Conservation (phyloP, 2,329 filamentous ascomycete genomes). For the Epichloe coenophiala region DNA sequence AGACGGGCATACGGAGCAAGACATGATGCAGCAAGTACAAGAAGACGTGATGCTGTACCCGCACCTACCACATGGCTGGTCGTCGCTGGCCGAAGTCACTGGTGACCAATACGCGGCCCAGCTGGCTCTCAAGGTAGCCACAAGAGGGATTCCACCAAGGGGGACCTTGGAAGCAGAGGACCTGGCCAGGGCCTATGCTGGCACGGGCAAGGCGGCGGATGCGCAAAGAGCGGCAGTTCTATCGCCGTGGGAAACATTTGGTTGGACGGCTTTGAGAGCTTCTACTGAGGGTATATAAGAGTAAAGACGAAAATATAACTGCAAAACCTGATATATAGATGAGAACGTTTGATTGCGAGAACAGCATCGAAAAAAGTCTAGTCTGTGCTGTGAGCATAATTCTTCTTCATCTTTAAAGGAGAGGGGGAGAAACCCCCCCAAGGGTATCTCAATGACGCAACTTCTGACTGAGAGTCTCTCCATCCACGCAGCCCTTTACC, state of each 20-base stretch:
- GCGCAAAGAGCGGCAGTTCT: slow-evolving; percentile 65
- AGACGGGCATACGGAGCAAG: slow-evolving; percentile 32
- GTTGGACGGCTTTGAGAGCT: slow-evolving; percentile 46
- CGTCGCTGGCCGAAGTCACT: slow-evolving; percentile 50
- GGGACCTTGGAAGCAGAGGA: slow-evolving; percentile 56
- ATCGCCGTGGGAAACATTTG: slow-evolving; percentile 61
- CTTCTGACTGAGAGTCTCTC: slow-evolving; percentile 2
- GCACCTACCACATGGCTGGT: slow-evolving; percentile 68
- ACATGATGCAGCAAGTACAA: slow-evolving; percentile 51
- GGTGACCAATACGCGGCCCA: slow-evolving; percentile 45
- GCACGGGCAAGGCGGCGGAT: slow-evolving; percentile 57
- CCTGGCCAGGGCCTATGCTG: slow-evolving; percentile 59
- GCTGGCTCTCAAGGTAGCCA: slow-evolving; percentile 72
- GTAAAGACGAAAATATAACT: slow-evolving; percentile 7
- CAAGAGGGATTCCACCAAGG: slow-evolving; percentile 57
- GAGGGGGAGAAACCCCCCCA: too few relatives aligned
- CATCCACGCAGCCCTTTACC: not conserved
- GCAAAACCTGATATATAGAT: not conserved
- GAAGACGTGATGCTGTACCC: slow-evolving; percentile 72
- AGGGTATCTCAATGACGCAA: not conserved
- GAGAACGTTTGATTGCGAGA: not conserved
- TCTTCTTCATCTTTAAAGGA: too few relatives aligned
- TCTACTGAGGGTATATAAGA: slow-evolving; percentile 13
- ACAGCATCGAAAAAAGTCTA: too few relatives aligned
- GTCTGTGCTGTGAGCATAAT: too few relatives aligned